Base-by-base conservation (phyloP, 129 eudicot genomes). In the Dittrichia graveolens region DNA sequence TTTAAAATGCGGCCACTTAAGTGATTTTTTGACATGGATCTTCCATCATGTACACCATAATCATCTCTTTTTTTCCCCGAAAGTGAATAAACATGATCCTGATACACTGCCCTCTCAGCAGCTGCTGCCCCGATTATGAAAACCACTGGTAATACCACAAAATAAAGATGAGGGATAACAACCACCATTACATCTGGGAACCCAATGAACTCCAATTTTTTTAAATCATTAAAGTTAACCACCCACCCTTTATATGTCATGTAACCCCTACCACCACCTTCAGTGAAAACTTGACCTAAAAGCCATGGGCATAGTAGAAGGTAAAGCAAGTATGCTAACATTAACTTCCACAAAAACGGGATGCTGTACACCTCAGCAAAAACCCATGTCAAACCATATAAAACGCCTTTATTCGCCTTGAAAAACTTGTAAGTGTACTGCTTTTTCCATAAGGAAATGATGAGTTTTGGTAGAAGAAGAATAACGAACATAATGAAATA, bases 201-300 rank as follows among this genome's bases (percentile, higher is more conserved):
- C 8, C 98, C 98, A 52, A 82, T 58, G 72, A 77, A 87, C 39
- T 83, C 89, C 43, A 80, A 14, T 49, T 72, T 75, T 60, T 80
- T 71, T 41, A 68, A 46, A 47, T 72, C 46, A 24, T 79, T 57
- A 71, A 71, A 68, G 19, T 80, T 77, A 68, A 82, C 69, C 54
- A 83, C 96, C 98, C 98, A 94, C n/a, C 98, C 98, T 73, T 83
- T 89, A 80, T 83, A 93, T 49, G 96, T 94, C 98, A 94, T 87
- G 86, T 87, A 90, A 58, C 83, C 91, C 81, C 83, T 69, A 58
- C 85, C 90, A 56, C 73, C 80, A 37, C 78, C 91, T 61, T 82
- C 88, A 35, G 86, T 85, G 62, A 77, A 85, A 73, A 88, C 83
- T 71, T 78, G 87, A 16, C 98, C 98, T 46, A 72, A 75, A 67